A percentile compares a stretch with the other conserved stretches of the same genome.
Conservation (phyloP, 2,329 filamentous ascomycete species). For the Diplodia seriata region DNA sequence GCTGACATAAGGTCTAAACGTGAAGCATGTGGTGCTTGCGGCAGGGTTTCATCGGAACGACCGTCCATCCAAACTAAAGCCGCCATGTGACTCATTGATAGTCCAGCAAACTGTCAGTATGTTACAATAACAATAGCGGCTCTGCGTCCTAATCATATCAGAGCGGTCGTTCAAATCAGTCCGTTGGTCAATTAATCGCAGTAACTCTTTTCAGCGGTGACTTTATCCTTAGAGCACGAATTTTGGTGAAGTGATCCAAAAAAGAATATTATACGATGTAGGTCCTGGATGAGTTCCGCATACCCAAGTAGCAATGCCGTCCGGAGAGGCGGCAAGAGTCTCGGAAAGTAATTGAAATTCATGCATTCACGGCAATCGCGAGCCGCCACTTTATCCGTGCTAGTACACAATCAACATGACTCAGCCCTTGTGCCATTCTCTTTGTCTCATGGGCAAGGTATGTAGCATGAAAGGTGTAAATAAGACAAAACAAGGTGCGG, state of each 20-base stretch:
- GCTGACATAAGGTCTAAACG: too few relatives aligned
- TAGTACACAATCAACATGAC: background rate
- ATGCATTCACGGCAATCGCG: too few relatives aligned
- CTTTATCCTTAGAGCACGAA: too few relatives aligned
- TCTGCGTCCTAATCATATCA: too few relatives aligned
- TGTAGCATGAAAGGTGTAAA: background rate
- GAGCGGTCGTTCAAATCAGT: too few relatives aligned
- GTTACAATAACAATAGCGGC: background rate
- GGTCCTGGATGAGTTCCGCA: too few relatives aligned
- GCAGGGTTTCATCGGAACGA: too few relatives aligned
- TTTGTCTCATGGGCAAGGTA: background rate
- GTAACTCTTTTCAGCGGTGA: background rate
- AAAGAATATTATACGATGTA: too few relatives aligned
- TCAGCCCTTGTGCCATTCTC: background rate
- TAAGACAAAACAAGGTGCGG: slow-evolving; percentile 6
- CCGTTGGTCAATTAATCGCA: background rate
- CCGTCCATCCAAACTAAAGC: too few relatives aligned
- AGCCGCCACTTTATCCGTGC: background rate
- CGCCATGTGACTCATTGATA: background rate
- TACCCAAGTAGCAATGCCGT: too few relatives aligned
- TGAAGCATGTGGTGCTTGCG: too few relatives aligned
- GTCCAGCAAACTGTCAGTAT: background rate
- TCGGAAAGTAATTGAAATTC: background rate
- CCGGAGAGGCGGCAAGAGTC: background rate
- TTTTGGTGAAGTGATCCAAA: too few relatives aligned